phyloP scores from a whole-genome alignment of 495 filamentous ascomycete species.

The Penicillium roqueforti region DNA sequence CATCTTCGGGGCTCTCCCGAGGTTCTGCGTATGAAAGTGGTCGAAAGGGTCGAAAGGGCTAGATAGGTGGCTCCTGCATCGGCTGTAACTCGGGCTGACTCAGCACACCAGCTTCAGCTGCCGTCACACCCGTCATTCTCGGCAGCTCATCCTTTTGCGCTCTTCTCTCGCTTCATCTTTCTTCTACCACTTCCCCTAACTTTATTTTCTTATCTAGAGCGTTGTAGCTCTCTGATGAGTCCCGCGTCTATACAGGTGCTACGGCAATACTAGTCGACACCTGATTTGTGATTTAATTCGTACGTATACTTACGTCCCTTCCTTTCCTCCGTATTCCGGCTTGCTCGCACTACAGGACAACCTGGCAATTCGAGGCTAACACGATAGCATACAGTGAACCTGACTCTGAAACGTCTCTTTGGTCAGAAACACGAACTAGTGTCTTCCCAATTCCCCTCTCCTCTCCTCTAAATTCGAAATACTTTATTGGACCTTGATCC shows the following conservation, averaged over 20 bases:
- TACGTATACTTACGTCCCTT: slow-evolving; percentile 20
- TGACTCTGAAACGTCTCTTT: slow-evolving; percentile 11
- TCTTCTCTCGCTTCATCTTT: slow-evolving; percentile 15
- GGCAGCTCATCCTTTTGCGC: slow-evolving; percentile 17
- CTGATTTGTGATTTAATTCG: slow-evolving; percentile 26
- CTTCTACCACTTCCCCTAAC: slow-evolving; percentile 10
- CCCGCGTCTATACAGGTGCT: slow-evolving; percentile 41
- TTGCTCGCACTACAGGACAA: slow-evolving; percentile 18
- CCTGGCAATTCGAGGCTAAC: slow-evolving; percentile 24
- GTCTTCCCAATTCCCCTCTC: slow-evolving; percentile 10
- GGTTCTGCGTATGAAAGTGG: too few species aligned
- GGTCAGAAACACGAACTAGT: slow-evolving; percentile 1
- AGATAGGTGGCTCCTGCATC: slow-evolving; percentile 4
- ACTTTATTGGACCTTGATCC: slow-evolving; percentile 11
- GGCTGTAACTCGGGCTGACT: slow-evolving; percentile 26
- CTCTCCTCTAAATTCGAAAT: slow-evolving; percentile 11
- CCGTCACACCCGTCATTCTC: slow-evolving; percentile 21
- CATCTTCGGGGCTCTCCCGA: slow-evolving; percentile 4
- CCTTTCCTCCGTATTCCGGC: slow-evolving; percentile 36
- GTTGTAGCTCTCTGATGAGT: slow-evolving; percentile 46
- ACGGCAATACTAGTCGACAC: slow-evolving; percentile 47
- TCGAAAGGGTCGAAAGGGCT: too few species aligned
- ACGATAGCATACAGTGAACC: slow-evolving; percentile 6
- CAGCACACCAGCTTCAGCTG: slow-evolving; percentile 26
- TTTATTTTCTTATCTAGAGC: slow-evolving; percentile 28